Conservation (phyloP, 2,329 filamentous ascomycete species). For the Fonsecaea nubica region DNA sequence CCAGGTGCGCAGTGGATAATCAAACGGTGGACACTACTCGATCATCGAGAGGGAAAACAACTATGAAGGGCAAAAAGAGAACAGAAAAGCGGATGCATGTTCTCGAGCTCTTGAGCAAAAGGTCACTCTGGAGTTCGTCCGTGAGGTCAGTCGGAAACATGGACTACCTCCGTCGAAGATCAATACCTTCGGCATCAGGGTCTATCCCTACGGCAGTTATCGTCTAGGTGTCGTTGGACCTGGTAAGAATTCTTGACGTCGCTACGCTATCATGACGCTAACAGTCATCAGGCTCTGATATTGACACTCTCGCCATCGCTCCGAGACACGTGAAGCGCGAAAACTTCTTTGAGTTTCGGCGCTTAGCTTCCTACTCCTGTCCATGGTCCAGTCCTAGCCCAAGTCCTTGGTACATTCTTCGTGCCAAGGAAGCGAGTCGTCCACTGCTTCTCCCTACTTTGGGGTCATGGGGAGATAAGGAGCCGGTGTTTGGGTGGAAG, state of each 20-base stretch:
- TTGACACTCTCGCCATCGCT: conserved; percentile 91
- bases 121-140: conserved; percentile 86
- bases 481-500: no score
- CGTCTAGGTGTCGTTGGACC: conserved; percentile 92
- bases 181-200: conserved; percentile 84
- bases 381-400: no score
- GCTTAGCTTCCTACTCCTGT: no score
- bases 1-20: no score
- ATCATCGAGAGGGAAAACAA: conserved; percentile 77
- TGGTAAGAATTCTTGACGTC: conserved; percentile 48
- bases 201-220: conserved; percentile 97
- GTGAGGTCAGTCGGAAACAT: conserved; percentile 75
- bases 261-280: background rate
- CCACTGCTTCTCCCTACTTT: no score
- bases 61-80: conserved; percentile 82
- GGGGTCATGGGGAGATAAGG: no score
- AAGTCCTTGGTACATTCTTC: no score
- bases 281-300: conserved; percentile 75
- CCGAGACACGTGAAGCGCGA: conserved; percentile 87
- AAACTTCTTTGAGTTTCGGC: conserved; percentile 91
- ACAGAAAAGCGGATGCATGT: conserved; percentile 79
- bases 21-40: no score
- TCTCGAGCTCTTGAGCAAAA: conserved; percentile 75
- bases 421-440: no score
- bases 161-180: conserved; percentile 77